Base-by-base conservation (phyloP, 2,329 filamentous ascomycete species). In the Metarhizium anisopliae region DNA sequence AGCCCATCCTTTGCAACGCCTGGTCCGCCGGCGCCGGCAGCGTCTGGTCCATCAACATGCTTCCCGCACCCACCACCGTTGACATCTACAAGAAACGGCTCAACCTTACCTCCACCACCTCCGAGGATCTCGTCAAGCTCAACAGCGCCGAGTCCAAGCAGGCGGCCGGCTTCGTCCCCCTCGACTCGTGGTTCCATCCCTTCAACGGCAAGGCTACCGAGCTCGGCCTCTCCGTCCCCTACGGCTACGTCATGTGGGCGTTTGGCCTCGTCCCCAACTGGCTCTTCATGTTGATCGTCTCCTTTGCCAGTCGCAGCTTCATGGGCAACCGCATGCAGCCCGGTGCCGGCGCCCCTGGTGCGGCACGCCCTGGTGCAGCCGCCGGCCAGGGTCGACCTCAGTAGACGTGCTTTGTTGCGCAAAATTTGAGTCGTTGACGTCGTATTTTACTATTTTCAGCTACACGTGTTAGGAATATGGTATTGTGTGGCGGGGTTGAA, bases 211-310 rank as follows among this genome's bases (percentile, higher is more conserved):
- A 74, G 59, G 72, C 88, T 47, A 83, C 82, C 58, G 72, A 87
- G 74, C 78, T 81, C 60, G 78, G 80, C 60, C 64, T 90, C 35
- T 75, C 80, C 36, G 71, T 87, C 53, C 85, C 86, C 43, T 71
- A 86, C 47, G 89, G 79, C 56, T 91, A 89, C 67, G 62, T 80
- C 53, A 76, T 90, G 62, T 90, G 83, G 81, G 77, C 76, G 61
- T 83, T 88, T 65, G 77, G 79, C 63, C 72, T 86, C 51, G 72
- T 90, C 57, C 81, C 88, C 56, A 84, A 85, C 75, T 93, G 89
- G 89, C 72, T 83, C 55, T 84, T 90, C 66, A 92, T 93, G 89
- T 78, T 93, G 62, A 68, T 82, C 51, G 78, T 93, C 63, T 89
- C 85, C 54, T 84, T 92, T 68, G 66, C 87, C 60, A 90, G 84